These are phyloP conservation scores for Apiotrichum domesticum DNA, from an alignment of 1,284 basidiomycete species.

Conservation along the genomic window DNA sequence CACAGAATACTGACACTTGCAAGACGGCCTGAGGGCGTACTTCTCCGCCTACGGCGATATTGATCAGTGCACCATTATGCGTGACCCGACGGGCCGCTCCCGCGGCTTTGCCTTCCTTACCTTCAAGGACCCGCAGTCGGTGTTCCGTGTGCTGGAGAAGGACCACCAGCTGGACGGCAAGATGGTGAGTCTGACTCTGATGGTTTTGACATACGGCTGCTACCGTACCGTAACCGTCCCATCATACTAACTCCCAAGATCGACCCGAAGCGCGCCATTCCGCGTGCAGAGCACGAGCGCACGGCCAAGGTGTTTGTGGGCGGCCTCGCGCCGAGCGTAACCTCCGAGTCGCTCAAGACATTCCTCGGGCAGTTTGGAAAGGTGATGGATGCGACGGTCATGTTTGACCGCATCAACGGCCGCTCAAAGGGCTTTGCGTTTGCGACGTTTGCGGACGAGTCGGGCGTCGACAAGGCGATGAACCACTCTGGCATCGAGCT, in stretches of 20 bases:
- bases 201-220: background rate
- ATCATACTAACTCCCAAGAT: constrained; percentile 59
- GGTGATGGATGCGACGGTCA: constrained; percentile 94
- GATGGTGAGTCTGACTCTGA: constrained; percentile 57
- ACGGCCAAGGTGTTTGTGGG: constrained; percentile 94
- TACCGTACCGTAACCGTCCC: too few species aligned
- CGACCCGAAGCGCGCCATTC: constrained; percentile 97
- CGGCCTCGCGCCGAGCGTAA: constrained; percentile 83
- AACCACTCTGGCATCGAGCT: constrained; percentile 79
- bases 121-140: constrained; percentile 77
- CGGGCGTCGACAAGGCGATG: constrained; percentile 75
- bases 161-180: constrained; percentile 91
- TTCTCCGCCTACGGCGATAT: constrained; percentile 86
- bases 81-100: constrained; percentile 81
- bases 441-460: constrained; percentile 83
- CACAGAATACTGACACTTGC: background rate
- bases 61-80: constrained; percentile 90
- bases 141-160: constrained; percentile 80
- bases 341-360: constrained; percentile 83
- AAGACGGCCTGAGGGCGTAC: constrained; percentile 76
- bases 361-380: constrained; percentile 85
- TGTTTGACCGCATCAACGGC: constrained; percentile 95
- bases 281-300: constrained; percentile 84
- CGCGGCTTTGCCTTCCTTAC: constrained; percentile 92
- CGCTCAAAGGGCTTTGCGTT: constrained; percentile 97